A percentile compares a stretch with the other conserved stretches of the same genome.
phyloP scores from a whole-genome alignment of 2,329 filamentous ascomycete species.

The Beauveria scarabaeidicola region DNA sequence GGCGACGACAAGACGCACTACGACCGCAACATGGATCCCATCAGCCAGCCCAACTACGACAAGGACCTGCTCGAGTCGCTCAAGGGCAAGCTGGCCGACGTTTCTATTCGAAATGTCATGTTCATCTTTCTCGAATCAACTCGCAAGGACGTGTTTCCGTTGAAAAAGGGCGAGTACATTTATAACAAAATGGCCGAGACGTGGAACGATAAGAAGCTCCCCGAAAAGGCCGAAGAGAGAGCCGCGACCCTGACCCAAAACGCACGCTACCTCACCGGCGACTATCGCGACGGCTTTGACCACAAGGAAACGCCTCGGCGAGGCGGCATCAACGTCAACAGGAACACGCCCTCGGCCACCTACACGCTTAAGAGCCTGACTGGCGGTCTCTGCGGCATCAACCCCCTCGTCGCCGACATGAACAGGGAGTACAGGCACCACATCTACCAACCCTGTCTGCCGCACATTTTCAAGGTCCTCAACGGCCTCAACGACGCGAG shows the following conservation, averaged over 20 bases:
- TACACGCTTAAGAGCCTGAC: conserved; percentile 36
- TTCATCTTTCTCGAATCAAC: conserved; percentile 36
- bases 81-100: conserved; percentile 18
- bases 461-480: conserved; percentile 29
- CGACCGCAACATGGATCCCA: conserved; percentile 26
- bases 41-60: conserved; percentile 32
- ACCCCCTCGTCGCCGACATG: conserved; percentile 32
- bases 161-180: conserved; percentile 33
- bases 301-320: conserved; percentile 16
- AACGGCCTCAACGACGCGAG: conserved; percentile 17
- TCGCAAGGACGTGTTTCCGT: conserved; percentile 35
- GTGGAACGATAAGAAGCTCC: conserved; percentile 23
- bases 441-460: conserved; percentile 36
- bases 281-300: conserved; percentile 26
- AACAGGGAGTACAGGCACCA: conserved; percentile 33
- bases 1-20: conserved; percentile 22
- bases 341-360: conserved; percentile 32
- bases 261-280: conserved; percentile 28
- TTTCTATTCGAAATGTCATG: conserved; percentile 35
- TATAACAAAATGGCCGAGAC: conserved; percentile 27
- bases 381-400: conserved; percentile 32
- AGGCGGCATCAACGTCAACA: conserved; percentile 33
- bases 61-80: conserved; percentile 23
- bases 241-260: conserved; percentile 23
- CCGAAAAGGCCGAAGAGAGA: conserved; percentile 21